phyloP scores from a whole-genome alignment of 2,329 filamentous ascomycete species.

The Arachnopeziza araneosa region DNA sequence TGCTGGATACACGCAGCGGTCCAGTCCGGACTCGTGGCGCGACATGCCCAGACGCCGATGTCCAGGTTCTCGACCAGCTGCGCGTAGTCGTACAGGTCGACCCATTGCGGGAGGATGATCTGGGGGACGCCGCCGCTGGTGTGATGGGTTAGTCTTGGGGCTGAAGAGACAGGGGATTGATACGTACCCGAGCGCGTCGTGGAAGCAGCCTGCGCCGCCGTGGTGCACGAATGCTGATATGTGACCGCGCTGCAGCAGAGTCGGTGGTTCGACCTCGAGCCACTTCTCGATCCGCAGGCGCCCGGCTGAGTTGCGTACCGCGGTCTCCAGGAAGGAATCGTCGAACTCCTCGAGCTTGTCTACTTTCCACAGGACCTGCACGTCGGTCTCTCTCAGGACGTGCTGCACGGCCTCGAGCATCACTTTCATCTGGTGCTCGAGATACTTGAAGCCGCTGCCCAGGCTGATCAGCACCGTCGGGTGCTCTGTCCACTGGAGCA shows the following conservation, averaged over 20 bases:
- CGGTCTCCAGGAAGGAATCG: constrained; percentile 1
- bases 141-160: neutral
- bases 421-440: neutral
- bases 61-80: constrained; percentile 35
- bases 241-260: constrained; percentile 33
- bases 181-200: constrained; percentile 39
- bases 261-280: constrained; percentile 35
- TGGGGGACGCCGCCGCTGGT: constrained; percentile 40
- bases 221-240: constrained; percentile 35
- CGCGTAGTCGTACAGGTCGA: constrained; percentile 42
- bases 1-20: neutral
- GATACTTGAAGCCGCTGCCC: constrained; percentile 24
- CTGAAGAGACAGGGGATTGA: constrained; percentile 5
- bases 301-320: constrained; percentile 9
- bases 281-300: constrained; percentile 36
- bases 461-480: constrained; percentile 46
- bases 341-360: constrained; percentile 14
- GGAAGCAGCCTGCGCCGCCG: constrained; percentile 37
- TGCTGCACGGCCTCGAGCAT: neutral
- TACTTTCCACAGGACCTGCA: constrained; percentile 35
- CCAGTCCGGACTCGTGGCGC: constrained; percentile 1
- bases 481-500: neutral
- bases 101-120: constrained; percentile 41
- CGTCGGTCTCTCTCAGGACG: constrained; percentile 23
- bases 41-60: neutral